A percentile compares a stretch with the other conserved stretches of the same genome.
These are phyloP conservation scores for Luzula sylvatica DNA, from an alignment of 176 grass and related monocot species.

Conservation along the genomic window DNA sequence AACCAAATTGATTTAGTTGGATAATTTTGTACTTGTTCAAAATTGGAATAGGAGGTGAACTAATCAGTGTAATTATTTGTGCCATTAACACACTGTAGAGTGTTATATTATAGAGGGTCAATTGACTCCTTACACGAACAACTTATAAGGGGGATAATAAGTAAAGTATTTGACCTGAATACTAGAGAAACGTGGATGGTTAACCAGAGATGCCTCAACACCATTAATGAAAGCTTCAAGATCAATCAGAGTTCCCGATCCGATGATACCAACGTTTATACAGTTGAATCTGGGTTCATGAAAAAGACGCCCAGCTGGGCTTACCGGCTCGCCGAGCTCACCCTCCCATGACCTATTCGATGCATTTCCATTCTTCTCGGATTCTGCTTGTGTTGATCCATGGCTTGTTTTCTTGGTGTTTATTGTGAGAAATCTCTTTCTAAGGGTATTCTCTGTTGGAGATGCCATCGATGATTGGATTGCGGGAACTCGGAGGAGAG, in stretches of 20 bases:
- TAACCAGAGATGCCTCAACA: slow-evolving; percentile 43
- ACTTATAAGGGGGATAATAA: background rate
- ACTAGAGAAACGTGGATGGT: slow-evolving; percentile 85
- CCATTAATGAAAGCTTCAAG: slow-evolving; percentile 30
- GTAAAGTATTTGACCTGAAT: slow-evolving; percentile 36
- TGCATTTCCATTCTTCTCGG: background rate
- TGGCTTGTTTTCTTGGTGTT: no score
- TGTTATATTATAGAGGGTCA: no score
- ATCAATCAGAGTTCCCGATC: slow-evolving; percentile 29
- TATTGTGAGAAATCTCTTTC: no score
- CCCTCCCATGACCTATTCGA: slow-evolving; percentile 5
- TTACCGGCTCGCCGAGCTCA: slow-evolving; percentile 37
- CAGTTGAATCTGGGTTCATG: slow-evolving; percentile 59
- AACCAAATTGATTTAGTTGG: no score
- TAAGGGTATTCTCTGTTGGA: no score
- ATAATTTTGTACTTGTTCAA: background rate
- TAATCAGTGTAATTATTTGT: background rate
- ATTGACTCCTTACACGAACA: background rate
- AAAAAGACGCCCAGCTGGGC: slow-evolving; percentile 77
- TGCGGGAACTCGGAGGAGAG: no score
- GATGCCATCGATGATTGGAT: no score
- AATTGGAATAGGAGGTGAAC: background rate
- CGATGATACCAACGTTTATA: slow-evolving; percentile 64
- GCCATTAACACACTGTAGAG: no score
- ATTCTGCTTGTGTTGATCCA: background rate